A percentile compares a stretch with the other conserved stretches of the same genome.
Evolutionary conservation across 441 rosid species (phyloP).

Genomic region (Erysimum pusillum): DNA sequence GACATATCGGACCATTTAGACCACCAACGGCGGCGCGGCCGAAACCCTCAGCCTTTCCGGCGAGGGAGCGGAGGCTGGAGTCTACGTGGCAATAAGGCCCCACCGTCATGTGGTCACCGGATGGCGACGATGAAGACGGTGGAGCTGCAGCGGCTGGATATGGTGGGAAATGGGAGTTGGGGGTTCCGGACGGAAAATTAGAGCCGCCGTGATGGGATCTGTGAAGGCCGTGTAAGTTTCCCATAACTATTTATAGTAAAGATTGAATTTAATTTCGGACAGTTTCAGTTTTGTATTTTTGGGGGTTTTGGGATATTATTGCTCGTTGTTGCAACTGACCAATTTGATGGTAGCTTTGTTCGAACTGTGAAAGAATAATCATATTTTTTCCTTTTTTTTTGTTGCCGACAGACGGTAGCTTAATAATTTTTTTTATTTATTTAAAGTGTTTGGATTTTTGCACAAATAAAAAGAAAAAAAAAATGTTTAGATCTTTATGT

Average conservation of each 20-base stretch:
- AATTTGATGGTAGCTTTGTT: slow-evolving; percentile 39
- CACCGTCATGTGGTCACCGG: slow-evolving; percentile 41
- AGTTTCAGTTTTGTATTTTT: slow-evolving; percentile 38
- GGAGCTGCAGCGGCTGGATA: slow-evolving; percentile 22
- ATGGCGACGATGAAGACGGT: slow-evolving; percentile 9
- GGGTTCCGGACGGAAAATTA: slow-evolving; percentile 31
- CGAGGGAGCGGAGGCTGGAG: slow-evolving; percentile 72
- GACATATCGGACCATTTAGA: slow-evolving; percentile 67
- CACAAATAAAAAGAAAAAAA: too few species aligned
- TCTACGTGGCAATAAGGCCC: slow-evolving; percentile 73
- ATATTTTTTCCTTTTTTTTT: background rate
- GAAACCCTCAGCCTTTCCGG: slow-evolving; percentile 88
- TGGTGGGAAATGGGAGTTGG: slow-evolving; percentile 1
- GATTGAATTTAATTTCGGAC: slow-evolving; percentile 23
- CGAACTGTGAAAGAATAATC: slow-evolving; percentile 23
- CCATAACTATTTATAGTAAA: slow-evolving; percentile 46
- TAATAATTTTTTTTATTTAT: too few species aligned
- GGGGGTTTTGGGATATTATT: slow-evolving; percentile 24
- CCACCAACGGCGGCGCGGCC: slow-evolving; percentile 87
- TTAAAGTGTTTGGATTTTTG: too few species aligned
- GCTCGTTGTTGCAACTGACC: slow-evolving; percentile 43
- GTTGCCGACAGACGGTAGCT: too few species aligned
- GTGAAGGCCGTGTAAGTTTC: slow-evolving; percentile 58
- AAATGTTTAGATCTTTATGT: background rate
- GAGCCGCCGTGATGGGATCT: slow-evolving; percentile 52